Conservation (phyloP, 2,329 filamentous ascomycete species). For the Coniochaeta pulveracea region DNA sequence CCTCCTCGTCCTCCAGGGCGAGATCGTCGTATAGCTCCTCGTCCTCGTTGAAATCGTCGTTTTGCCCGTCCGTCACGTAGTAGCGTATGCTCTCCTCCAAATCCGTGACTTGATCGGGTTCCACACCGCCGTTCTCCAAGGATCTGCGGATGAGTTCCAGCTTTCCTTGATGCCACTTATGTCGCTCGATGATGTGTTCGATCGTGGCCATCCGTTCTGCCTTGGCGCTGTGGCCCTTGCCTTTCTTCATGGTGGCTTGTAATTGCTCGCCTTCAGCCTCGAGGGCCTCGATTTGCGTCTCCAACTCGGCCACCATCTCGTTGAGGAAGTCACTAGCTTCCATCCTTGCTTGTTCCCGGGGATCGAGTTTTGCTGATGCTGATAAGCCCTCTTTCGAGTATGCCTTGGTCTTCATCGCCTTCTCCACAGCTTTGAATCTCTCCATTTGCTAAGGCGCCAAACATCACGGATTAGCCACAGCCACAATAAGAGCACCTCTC, state of each 20-base stretch:
- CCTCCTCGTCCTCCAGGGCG: conserved; percentile 85
- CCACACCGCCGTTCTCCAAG: conserved; percentile 84
- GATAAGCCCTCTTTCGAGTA: conserved; percentile 97
- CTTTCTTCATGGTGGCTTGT: conserved; percentile 86
- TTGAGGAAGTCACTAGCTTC: conserved; percentile 81
- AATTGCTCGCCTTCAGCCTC: conserved; percentile 84
- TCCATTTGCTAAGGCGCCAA: conserved; percentile 89
- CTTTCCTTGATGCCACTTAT: conserved; percentile 94
- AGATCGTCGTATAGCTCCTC: conserved; percentile 93
- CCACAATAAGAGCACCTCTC: too few relatives aligned
- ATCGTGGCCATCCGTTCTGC: conserved; percentile 82
- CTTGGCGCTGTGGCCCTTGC: conserved; percentile 76
- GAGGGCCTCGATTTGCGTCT: conserved; percentile 82
- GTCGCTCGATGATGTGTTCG: conserved; percentile 72
- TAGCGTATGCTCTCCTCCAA: conserved; percentile 89
- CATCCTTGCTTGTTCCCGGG: conserved; percentile 91
- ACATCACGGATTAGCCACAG: too few relatives aligned
- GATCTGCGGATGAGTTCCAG: conserved; percentile 83
- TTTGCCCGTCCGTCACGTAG: conserved; percentile 84
- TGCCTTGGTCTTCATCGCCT: conserved; percentile 99
- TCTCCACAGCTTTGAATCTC: conserved; percentile 99
- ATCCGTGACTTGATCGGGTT: conserved; percentile 75
- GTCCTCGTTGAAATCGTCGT: conserved; percentile 85
- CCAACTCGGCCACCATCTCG: conserved; percentile 81
- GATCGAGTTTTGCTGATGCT: conserved; percentile 84